Conservation (phyloP, 495 filamentous ascomycete species). For the Glarea lozoyensis region DNA sequence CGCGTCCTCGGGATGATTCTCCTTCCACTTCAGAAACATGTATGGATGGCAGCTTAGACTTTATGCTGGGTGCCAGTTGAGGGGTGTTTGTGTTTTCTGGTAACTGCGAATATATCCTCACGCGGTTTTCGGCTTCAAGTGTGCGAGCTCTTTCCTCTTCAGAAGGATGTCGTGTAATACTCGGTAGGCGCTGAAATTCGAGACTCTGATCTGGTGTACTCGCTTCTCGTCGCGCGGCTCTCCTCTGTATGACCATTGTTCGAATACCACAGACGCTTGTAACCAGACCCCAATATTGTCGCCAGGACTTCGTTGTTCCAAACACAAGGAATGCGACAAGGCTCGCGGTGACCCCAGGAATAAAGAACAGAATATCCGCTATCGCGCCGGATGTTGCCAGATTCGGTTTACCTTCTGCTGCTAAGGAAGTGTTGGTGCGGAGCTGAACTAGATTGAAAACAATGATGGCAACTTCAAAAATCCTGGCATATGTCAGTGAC, state of each 20-base stretch:
- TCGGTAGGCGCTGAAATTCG: constrained; percentile 14
- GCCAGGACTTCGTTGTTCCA: constrained; percentile 17
- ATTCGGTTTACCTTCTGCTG: constrained; percentile 26
- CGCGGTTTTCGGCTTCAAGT: not conserved
- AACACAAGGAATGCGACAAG: constrained; percentile 23
- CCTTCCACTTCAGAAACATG: not conserved
- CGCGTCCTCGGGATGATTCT: not conserved
- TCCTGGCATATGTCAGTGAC: constrained; percentile 2
- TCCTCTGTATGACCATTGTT: constrained; percentile 2
- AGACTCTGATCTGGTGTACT: not conserved
- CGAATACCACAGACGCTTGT: constrained; percentile 9
- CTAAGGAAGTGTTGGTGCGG: constrained; percentile 24
- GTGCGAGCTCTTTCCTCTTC: constrained; percentile 1
- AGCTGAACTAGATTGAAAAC: constrained; percentile 31
- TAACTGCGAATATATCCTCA: constrained; percentile 10
- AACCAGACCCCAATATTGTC: constrained; percentile 14
- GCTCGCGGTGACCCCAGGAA: constrained; percentile 32
- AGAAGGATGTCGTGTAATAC: constrained; percentile 1
- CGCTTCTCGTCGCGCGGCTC: not conserved
- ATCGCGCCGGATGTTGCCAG: constrained; percentile 25
- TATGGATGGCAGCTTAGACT: not conserved
- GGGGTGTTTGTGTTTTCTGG: not conserved
- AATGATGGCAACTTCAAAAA: constrained; percentile 34
- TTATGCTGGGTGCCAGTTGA: not conserved
- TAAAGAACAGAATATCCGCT: constrained; percentile 32